Percentiles rank a stretch among this genome's conserved stretches.
Conservation (phyloP, 1,139 yeast species). For the Geotrichum restrictum region DNA sequence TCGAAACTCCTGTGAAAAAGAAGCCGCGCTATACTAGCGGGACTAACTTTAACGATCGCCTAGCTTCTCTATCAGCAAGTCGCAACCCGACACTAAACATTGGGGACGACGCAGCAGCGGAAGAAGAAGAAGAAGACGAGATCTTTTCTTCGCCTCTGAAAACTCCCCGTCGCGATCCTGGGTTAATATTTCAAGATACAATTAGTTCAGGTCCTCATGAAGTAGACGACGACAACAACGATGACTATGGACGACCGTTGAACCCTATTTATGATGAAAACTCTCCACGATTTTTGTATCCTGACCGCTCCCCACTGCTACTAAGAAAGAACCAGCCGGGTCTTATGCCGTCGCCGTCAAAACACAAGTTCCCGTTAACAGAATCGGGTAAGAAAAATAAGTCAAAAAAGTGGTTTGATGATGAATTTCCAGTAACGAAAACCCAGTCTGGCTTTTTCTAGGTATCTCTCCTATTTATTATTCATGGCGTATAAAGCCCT, state of each 20-base stretch:
- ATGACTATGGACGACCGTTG: background rate
- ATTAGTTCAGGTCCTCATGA: background rate
- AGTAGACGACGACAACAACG: background rate
- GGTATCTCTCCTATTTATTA: slow-evolving; percentile 1
- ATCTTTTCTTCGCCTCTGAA: slow-evolving; percentile 13
- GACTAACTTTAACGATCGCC: slow-evolving; percentile 3
- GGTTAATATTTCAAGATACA: background rate
- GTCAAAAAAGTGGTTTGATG: slow-evolving; percentile 19
- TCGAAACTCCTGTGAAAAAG: slow-evolving; percentile 18
- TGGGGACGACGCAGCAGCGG: background rate
- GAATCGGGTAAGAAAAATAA: slow-evolving; percentile 4
- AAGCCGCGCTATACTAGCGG: background rate
- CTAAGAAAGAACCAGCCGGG: background rate
- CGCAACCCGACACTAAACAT: background rate
- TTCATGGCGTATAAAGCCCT: background rate
- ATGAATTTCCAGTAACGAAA: slow-evolving; percentile 16
- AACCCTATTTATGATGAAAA: slow-evolving; percentile 17
- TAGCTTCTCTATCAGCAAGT: background rate
- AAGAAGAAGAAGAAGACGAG: slow-evolving; percentile 10
- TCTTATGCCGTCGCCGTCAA: background rate
- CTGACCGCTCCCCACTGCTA: slow-evolving; percentile 10
- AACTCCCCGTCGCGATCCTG: slow-evolving; percentile 11
- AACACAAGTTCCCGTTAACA: background rate
- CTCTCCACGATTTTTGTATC: slow-evolving; percentile 9
- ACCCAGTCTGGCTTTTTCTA: slow-evolving; percentile 6